Evolutionary conservation across 1,139 yeast genomes (phyloP).

Genomic region (Pneumocystis sp.): DNA sequence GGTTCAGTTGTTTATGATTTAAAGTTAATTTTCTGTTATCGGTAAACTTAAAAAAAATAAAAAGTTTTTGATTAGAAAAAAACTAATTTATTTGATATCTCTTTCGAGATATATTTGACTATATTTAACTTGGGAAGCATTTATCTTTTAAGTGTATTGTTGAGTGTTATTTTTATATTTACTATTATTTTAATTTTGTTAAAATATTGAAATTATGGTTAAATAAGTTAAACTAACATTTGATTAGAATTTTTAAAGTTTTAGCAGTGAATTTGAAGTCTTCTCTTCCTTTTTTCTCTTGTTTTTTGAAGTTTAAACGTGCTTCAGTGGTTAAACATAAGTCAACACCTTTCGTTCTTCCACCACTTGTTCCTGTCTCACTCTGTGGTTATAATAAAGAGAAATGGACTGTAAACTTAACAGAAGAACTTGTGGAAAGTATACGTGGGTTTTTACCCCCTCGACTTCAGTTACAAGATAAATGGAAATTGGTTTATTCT

Average conservation of each 20-base stretch:
- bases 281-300: background rate
- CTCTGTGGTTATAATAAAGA: background rate
- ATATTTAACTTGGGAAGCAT: background rate
- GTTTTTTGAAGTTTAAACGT: background rate
- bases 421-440: constrained; percentile 51
- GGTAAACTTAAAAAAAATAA: background rate
- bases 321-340: background rate
- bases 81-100: background rate
- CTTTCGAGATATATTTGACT: background rate
- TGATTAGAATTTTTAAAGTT: background rate
- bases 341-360: background rate
- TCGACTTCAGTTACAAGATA: constrained; percentile 56
- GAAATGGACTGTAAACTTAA: constrained; percentile 34
- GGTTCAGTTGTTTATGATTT: background rate
- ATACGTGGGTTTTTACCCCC: constrained; percentile 61
- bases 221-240: background rate
- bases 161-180: background rate
- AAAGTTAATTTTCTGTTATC: background rate
- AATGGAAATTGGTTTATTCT: constrained; percentile 68
- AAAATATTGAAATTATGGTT: background rate
- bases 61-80: background rate
- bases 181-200: background rate
- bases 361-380: background rate
- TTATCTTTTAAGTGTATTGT: background rate
- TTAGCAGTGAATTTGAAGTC: background rate